These are phyloP conservation scores for Aspergillus haitiensis DNA, from an alignment of 495 filamentous ascomycete genomes.

Conservation along the genomic window DNA sequence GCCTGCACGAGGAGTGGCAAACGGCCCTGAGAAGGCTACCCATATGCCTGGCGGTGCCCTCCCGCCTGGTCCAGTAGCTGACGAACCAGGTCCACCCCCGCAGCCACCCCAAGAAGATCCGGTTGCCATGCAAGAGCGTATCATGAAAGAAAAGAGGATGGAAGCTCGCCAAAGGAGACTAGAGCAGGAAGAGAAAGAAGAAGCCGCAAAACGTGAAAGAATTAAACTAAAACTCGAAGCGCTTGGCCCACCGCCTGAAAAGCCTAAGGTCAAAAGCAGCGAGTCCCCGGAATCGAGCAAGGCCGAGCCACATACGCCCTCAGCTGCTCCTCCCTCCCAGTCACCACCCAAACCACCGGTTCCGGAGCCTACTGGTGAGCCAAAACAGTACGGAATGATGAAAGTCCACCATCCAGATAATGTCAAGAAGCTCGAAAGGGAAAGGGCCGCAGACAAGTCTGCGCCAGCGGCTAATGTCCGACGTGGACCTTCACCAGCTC, in stretches of 20 bases:
- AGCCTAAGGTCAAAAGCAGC: conserved; percentile 50
- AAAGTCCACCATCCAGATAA: conserved; percentile 55
- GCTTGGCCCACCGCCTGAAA: conserved; percentile 65
- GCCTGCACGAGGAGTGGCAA: conserved; percentile 52
- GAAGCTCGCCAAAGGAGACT: conserved; percentile 72
- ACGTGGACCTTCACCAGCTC: conserved; percentile 35
- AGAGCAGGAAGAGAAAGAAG: conserved; percentile 80
- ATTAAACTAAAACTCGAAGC: conserved; percentile 80
- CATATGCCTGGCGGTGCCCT: neutral
- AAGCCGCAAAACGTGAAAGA: conserved; percentile 75
- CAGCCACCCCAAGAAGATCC: conserved; percentile 54
- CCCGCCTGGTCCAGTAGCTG: conserved; percentile 14
- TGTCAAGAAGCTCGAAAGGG: conserved; percentile 46
- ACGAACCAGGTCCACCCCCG: conserved; percentile 33
- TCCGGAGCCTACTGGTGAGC: conserved; percentile 51
- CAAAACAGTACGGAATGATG: conserved; percentile 61
- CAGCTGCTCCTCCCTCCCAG: conserved; percentile 29
- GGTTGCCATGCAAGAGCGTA: conserved; percentile 68
- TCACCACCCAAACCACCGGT: conserved; percentile 56
- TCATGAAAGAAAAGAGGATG: conserved; percentile 83
- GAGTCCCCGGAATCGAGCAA: conserved; percentile 35
- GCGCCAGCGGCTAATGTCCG: conserved; percentile 26
- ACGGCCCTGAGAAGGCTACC: conserved; percentile 32
- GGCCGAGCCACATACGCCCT: conserved; percentile 24
- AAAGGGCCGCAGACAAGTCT: conserved; percentile 41